A percentile compares a stretch with the other conserved stretches of the same genome.
Conservation (phyloP, 2,329 filamentous ascomycete genomes). For the Diaporthe nobilis region DNA sequence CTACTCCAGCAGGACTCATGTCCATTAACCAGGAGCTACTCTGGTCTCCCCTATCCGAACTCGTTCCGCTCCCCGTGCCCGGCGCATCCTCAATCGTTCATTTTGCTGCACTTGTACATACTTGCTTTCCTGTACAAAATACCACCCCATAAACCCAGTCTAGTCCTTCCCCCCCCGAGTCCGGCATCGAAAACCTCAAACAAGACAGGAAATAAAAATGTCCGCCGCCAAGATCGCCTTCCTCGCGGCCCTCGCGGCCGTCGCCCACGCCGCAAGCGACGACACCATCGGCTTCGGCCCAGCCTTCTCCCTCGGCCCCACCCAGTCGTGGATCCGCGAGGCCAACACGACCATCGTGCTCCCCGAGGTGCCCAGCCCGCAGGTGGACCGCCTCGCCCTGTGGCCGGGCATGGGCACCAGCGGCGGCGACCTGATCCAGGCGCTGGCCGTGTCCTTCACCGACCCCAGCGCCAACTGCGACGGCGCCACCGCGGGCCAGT, state of each 20-base stretch:
- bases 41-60: not conserved
- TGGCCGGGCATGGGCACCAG: conserved; percentile 32
- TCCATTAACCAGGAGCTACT: not conserved
- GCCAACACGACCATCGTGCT: conserved; percentile 30
- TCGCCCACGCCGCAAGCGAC: not conserved
- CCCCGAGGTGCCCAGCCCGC: conserved; percentile 11
- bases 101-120: not conserved
- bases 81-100: not conserved
- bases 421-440: conserved; percentile 32
- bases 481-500: conserved; percentile 6
- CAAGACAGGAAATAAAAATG: not conserved
- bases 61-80: not conserved
- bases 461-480: conserved; percentile 18
- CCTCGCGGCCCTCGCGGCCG: not conserved
- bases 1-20: not conserved
- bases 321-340: conserved; percentile 22
- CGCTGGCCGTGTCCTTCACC: conserved; percentile 14
- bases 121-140: not conserved
- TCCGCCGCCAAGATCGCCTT: not conserved
- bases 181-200: not conserved
- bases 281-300: conserved; percentile 24
- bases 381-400: not conserved
- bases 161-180: not conserved
- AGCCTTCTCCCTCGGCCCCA: conserved; percentile 17
- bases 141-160: too few species aligned